phyloP scores from a whole-genome alignment of 129 eudicot genomes.

The Apium graveolens region DNA sequence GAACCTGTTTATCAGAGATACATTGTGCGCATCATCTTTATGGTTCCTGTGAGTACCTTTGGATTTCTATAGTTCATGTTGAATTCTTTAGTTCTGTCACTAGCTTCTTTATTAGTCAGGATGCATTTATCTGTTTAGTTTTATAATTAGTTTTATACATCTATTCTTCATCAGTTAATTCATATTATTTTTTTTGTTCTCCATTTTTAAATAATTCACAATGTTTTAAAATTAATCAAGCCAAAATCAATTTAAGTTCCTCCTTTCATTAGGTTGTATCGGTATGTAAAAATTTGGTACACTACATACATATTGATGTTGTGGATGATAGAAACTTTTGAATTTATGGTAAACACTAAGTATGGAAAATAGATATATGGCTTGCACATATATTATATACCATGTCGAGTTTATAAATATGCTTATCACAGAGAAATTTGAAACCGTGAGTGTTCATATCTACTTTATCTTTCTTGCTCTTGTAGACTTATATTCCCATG shows the following conservation, averaged over 20 bases:
- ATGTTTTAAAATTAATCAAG: background rate
- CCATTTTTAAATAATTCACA: background rate
- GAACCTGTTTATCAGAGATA: constrained; percentile 86
- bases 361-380: background rate
- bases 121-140: background rate
- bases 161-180: background rate
- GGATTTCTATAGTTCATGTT: background rate
- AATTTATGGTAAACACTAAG: too few species aligned
- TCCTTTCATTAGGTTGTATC: background rate
- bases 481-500: background rate
- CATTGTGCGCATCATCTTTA: constrained; percentile 86
- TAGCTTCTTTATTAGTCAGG: background rate
- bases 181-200: background rate
- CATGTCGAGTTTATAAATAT: background rate
- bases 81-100: background rate
- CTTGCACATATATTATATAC: background rate
- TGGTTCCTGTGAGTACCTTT: constrained; percentile 81
- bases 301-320: background rate
- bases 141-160: background rate
- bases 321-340: too few species aligned
- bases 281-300: background rate
- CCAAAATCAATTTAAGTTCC: background rate
- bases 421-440: background rate
- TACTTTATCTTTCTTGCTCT: background rate
- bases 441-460: background rate